Base-by-base conservation (phyloP, 108 stramenopile genomes). In the Fragilaria radians region DNA sequence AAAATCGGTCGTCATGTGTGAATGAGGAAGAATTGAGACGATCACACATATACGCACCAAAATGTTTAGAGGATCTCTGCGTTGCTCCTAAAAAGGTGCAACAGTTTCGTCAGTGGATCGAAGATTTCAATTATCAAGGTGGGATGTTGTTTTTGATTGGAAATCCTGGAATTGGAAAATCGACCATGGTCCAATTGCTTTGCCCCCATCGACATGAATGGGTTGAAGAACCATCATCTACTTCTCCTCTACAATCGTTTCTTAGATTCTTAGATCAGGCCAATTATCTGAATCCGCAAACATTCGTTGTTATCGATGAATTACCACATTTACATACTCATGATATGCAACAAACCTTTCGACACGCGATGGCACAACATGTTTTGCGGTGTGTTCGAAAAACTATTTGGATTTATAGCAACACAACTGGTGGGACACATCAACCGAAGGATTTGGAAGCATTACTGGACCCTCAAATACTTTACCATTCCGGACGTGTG, bases 51-150 rank as follows among this genome's bases (percentile, higher is more conserved):
- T 77, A 85, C 32, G 54, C 72, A 17, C 91, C 91, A 7, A 55
- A 47, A 23, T 61, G 26, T 2, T 63, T 62, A 25, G 42, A 42
- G 0, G 86, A 93, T 29, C 57, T 93, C 4, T 85, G 85, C 48
- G 84, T 93, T 7, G 88, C 91, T 23, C 86, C 91, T 33, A 88
- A 89, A 65, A 89, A 89, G 63, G 74, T 93, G 11, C 76, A 83
- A 31, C 76, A 87, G 63, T 68, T 89, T 7, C 46, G 52, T 3
- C 7, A 63, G 1, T 93, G 83, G 80, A 34, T 92, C 4, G 25
- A 61, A 19, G 59, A 71, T 0, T n/a, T n/a, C n/a, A n/a, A n/a
- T n/a, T 28, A 49, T 25, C 18, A 33, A 22, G 51, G 19, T 58
- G 4, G n/a, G 34, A 34, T 92, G 59, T 61, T 89, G 57, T 71